Evolutionary conservation across 106 monocot genomes (phyloP), one percentile per base, ranked within the genome.

Genomic region (Allium cepa): DNA sequence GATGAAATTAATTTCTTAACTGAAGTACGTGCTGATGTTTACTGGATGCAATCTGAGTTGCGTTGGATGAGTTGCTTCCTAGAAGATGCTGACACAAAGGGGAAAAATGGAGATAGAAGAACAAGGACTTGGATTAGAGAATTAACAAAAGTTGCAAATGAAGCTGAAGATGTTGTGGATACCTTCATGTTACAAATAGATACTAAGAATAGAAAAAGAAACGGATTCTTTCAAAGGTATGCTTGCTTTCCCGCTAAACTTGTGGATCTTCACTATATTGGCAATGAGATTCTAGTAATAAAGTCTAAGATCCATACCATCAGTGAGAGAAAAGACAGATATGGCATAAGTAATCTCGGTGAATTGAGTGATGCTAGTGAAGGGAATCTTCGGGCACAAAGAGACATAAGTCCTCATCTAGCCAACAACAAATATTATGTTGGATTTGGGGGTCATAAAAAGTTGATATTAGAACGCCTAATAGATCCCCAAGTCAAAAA

Each of bases 1-100:
- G 7, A 55, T 12, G 53, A 55, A 55, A 15, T 55, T 6, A 62
- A 8, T 62, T 62, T 62, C 61, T 58, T 59, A 18, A 1, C 47
- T 5, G 26, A 9, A 67, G 74, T 74, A 8, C 22, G 18, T 7
- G 58, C 1, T 15, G 47, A 57, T 10, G 66, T 74, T 8, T 57
- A 74, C 15, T 57, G 66, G 66, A 9, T 66, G 2, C 46, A 47
- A 26, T 27, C 26, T 0, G 57, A 74, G 47, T 17, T 74, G 16
- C 10, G 74, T 18, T 12, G 46, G 49, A 67, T 74, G 74, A 15
- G 58, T 14, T 47, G 57, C 57, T 67, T 74, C 57, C 18, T 74
- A 7, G 15, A 59, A 11, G 74, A 67, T 12, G 74, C 66, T 9
- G 74, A 74, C 7, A 8, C 50, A 3, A 67, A 60, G 47, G 15